Conservation (phyloP, 495 filamentous ascomycete genomes). For the Penicillium egyptiacum region DNA sequence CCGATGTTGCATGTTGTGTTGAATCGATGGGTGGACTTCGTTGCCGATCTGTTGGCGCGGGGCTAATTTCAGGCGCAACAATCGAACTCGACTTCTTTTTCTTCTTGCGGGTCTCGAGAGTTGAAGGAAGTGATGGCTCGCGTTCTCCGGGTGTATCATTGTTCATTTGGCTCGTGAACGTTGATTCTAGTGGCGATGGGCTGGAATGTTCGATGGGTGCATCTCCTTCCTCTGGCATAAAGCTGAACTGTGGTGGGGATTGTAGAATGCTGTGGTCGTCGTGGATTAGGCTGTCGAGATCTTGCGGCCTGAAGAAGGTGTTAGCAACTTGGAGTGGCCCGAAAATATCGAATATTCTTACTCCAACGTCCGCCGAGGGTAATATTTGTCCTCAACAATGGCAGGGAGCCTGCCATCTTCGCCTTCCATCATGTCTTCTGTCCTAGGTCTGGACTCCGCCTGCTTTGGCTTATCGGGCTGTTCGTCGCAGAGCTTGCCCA, state of each 20-base stretch:
- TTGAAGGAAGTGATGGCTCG: constrained; percentile 31
- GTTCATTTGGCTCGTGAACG: constrained; percentile 7
- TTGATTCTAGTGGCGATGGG: constrained; percentile 4
- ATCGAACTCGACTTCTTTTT: constrained; percentile 38
- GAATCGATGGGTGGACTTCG: constrained; percentile 1
- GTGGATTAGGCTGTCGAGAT: constrained; percentile 46
- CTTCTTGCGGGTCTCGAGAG: constrained; percentile 40
- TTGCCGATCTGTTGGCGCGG: background rate
- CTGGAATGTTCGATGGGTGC: constrained; percentile 62
- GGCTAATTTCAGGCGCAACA: background rate
- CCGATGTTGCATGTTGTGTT: constrained; percentile 38
- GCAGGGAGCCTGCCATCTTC: constrained; percentile 71
- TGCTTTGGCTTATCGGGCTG: constrained; percentile 22
- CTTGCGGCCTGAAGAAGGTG: constrained; percentile 35
- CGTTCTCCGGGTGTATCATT: constrained; percentile 1
- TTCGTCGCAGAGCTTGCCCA: constrained; percentile 23
- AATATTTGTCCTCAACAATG: constrained; percentile 80
- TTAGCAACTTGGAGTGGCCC: constrained; percentile 15
- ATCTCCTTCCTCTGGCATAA: constrained; percentile 53
- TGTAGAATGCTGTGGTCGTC: constrained; percentile 50
- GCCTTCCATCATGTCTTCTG: constrained; percentile 11
- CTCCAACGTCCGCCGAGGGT: constrained; percentile 72
- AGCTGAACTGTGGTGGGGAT: constrained; percentile 67
- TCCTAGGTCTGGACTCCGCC: constrained; percentile 17
- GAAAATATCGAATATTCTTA: constrained; percentile 38